Conservation (phyloP, 805 yeast genomes). For the Ogataea salicorniae region DNA sequence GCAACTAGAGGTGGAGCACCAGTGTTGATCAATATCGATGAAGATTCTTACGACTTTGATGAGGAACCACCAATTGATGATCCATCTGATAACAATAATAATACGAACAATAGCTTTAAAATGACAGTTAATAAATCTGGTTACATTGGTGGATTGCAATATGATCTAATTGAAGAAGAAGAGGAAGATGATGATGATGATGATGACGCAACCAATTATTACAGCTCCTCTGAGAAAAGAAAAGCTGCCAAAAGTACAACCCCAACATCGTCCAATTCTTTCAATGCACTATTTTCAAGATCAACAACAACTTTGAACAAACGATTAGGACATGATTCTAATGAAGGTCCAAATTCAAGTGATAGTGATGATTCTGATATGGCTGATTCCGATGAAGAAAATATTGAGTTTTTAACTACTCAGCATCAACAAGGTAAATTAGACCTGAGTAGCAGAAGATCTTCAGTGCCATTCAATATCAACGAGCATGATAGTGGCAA, state of each 20-base stretch:
- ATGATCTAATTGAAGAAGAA: conserved; percentile 21
- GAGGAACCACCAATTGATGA: conserved; percentile 1
- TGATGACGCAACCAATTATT: not conserved
- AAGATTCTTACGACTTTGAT: conserved; percentile 24
- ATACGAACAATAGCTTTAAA: not conserved
- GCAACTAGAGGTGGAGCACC: conserved; percentile 27
- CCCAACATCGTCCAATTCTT: not conserved
- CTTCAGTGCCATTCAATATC: conserved; percentile 5
- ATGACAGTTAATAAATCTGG: conserved; percentile 14
- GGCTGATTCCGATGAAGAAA: conserved; percentile 30
- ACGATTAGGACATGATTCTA: conserved; percentile 4
- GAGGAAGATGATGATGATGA: conserved; percentile 12
- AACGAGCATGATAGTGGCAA: conserved; percentile 2
- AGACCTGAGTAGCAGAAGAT: conserved; percentile 5
- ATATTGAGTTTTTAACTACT: conserved; percentile 24
- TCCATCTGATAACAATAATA: not conserved
- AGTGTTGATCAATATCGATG: conserved; percentile 22
- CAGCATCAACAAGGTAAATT: conserved; percentile 22
- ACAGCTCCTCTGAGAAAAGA: not conserved
- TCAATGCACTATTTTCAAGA: conserved; percentile 5
- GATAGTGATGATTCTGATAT: conserved; percentile 22
- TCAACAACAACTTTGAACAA: conserved; percentile 2
- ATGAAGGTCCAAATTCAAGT: conserved; percentile 4
- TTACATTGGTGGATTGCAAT: conserved; percentile 17
- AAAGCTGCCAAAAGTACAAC: not conserved